Percentiles rank a stretch among this genome's conserved stretches.
These are phyloP conservation scores for Cochlearia excelsa DNA, from an alignment of 345 rosid species.

Conservation along the genomic window DNA sequence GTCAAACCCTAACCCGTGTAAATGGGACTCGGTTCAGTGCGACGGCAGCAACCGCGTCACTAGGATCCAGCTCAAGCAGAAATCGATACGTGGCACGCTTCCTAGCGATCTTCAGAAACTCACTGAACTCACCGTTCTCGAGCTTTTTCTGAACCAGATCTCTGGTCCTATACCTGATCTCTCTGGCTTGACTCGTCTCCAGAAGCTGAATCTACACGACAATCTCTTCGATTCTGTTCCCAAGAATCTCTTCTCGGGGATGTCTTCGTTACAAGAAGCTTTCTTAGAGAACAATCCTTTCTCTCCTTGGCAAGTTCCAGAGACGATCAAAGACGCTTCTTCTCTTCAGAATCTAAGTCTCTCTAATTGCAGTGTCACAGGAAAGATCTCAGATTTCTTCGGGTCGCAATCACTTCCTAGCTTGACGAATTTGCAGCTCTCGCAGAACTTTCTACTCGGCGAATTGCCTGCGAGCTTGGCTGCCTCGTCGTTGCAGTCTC, in stretches of 20 bases:
- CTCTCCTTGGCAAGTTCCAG: conserved; percentile 53
- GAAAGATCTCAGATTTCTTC: conserved; percentile 53
- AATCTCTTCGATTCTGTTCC: conserved; percentile 54
- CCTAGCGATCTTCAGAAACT: conserved; percentile 56
- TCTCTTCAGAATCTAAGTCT: conserved; percentile 53
- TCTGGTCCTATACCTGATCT: conserved; percentile 58
- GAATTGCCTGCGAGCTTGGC: conserved; percentile 45
- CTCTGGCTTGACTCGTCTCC: conserved; percentile 43
- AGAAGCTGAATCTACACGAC: conserved; percentile 32
- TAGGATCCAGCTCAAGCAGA: conserved; percentile 54
- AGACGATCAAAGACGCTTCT: conserved; percentile 40
- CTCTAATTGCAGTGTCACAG: conserved; percentile 42
- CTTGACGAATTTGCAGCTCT: conserved; percentile 42
- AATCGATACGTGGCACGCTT: conserved; percentile 45
- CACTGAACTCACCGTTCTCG: conserved; percentile 39
- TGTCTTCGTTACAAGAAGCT: conserved; percentile 43
- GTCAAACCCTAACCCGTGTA: conserved; percentile 64
- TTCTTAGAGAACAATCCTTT: conserved; percentile 50
- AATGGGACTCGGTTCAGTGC: conserved; percentile 50
- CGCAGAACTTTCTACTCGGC: conserved; percentile 51
- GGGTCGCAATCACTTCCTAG: conserved; percentile 35
- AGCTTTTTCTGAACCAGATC: conserved; percentile 50
- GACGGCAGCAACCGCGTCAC: conserved; percentile 35
- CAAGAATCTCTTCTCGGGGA: conserved; percentile 53
- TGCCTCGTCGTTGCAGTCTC: conserved; percentile 36